Base-by-base conservation (phyloP, 352 stramenopile genomes). In the Phytophthora sp. region DNA sequence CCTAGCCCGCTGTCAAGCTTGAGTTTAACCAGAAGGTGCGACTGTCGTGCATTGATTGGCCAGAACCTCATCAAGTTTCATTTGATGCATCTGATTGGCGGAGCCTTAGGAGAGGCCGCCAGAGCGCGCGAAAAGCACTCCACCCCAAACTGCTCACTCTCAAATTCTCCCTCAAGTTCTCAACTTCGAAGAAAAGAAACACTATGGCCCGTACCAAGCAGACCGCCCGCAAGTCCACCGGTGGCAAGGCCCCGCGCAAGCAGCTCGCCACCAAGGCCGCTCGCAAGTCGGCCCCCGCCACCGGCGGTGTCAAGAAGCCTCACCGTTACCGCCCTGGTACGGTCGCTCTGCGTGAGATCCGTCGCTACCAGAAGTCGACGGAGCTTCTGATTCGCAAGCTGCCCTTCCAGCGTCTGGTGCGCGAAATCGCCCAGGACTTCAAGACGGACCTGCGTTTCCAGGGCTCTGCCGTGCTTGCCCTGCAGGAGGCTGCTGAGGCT, bases 351-450 rank as follows among this genome's bases (percentile, higher is more conserved):
- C 86, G 89, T 80, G 97, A 99, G 76, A 99, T 99, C 71, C 84
- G 97, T 66, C 76, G 84, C 45, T 99, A 98, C 81, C 97, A 99
- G 86, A 90, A 89, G 57, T 97, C 82, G 49, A 99, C 97, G 4
- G 95, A 99, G 66, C 84, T 99, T n/a, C 74, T 99, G 33, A 84
- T 99, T 57, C 93, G 96, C 52, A 96, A 97, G 76, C 83, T 99
- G 20, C 97, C 96, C 35, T 99, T 99, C 83, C 94, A 97, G 54
- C 82, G 97, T 54, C 81, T 99, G 18, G 96, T 98, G 41, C 82
- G 92, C 35, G 93, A 98, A 63, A 93, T 93, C 61, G 79, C 82
- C 21, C 82, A 91, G 70, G 82, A 93, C 71, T 90, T 90, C 75
- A 96, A 91, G 76, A 93, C 85, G 2, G 86, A 97, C 73, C 73